Evolutionary conservation across 2,329 filamentous ascomycete species (phyloP).

Genomic region (Alternaria gansuensis): DNA sequence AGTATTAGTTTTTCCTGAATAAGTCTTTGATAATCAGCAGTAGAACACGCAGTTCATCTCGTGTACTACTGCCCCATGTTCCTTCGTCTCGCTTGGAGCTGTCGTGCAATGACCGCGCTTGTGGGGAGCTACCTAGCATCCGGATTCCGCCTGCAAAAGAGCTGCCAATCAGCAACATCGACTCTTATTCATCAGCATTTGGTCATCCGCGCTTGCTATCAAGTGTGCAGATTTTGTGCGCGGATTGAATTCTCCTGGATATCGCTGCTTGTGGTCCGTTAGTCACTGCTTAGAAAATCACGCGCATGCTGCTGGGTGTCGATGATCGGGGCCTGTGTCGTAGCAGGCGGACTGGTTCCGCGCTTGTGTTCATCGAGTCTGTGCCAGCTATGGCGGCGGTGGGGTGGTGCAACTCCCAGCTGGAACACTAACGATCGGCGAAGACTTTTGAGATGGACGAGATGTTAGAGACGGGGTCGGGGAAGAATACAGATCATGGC

Average conservation of each 20-base stretch:
- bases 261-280: conserved; percentile 5
- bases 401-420: no score
- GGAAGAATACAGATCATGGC: neutral
- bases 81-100: conserved; percentile 26
- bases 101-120: conserved; percentile 1
- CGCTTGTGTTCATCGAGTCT: no score
- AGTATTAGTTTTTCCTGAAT: conserved; percentile 14
- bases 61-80: conserved; percentile 6
- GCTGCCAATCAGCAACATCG: conserved; percentile 31
- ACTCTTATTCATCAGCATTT: conserved; percentile 34
- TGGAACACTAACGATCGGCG: no score
- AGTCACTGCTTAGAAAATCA: conserved; percentile 24
- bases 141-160: conserved; percentile 7
- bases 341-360: no score
- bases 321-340: no score
- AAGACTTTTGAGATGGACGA: no score
- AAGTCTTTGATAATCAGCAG: conserved; percentile 35
- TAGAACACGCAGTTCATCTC: neutral
- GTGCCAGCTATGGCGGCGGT: no score
- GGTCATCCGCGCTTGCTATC: conserved; percentile 7
- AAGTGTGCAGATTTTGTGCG: neutral
- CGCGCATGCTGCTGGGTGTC: neutral
- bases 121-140: conserved; percentile 19
- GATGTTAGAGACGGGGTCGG: neutral
- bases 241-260: neutral